phyloP scores from a whole-genome alignment of 208 protist species.

The Plasmodiophora brassicae region DNA sequence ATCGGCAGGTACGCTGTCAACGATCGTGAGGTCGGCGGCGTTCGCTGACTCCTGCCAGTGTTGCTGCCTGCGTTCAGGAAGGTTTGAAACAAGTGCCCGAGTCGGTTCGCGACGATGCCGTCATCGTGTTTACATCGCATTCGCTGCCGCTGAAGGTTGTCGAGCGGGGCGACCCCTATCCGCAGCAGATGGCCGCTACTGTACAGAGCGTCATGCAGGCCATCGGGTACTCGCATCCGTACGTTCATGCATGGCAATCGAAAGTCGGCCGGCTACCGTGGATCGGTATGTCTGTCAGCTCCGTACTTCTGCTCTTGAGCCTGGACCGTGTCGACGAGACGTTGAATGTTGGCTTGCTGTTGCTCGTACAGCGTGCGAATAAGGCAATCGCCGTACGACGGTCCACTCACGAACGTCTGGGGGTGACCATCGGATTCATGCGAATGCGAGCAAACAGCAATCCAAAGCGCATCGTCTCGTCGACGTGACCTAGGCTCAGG shows the following conservation, averaged over 20 bases:
- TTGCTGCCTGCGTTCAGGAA: background rate
- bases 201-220: constrained; percentile 57
- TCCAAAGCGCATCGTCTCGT: too few relatives aligned
- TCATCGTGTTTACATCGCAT: constrained; percentile 64
- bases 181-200: constrained; percentile 57
- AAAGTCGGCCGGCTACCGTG: constrained; percentile 60
- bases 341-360: too few relatives aligned
- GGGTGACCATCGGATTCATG: too few relatives aligned
- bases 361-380: too few relatives aligned
- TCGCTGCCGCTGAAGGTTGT: constrained; percentile 63
- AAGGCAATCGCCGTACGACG: too few relatives aligned
- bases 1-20: constrained; percentile 37
- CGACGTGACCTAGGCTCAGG: too few relatives aligned
- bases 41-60: background rate
- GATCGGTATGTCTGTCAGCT: constrained; percentile 55
- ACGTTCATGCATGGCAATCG: constrained; percentile 56
- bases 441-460: too few relatives aligned
- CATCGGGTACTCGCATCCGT: constrained; percentile 39
- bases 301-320: constrained; percentile 47
- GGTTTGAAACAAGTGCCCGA: background rate
- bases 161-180: constrained; percentile 61
- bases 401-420: too few relatives aligned
- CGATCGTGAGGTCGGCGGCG: background rate
- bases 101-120: constrained; percentile 27
- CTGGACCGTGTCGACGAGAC: too few relatives aligned